These are phyloP conservation scores for Hygrophorus russula DNA, from an alignment of 768 basidiomycete genomes.

Conservation along the genomic window DNA sequence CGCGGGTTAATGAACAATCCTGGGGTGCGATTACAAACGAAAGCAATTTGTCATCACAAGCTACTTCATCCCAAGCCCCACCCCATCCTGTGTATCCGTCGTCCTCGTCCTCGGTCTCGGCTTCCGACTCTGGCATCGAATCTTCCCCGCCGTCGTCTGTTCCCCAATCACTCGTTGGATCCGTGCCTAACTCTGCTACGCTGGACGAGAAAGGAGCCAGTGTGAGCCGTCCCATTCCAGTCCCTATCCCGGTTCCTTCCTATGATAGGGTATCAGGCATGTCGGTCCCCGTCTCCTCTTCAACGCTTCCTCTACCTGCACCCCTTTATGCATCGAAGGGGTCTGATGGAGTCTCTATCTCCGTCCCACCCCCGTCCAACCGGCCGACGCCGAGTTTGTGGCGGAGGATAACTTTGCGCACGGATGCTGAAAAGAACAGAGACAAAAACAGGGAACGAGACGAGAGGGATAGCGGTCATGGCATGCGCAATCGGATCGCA, in stretches of 20 bases:
- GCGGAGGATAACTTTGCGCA: conserved; percentile 3
- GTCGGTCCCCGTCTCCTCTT: no score
- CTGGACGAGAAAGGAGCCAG: no score
- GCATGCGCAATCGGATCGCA: conserved; percentile 7
- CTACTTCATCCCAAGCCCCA: no score
- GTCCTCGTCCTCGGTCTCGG: background rate
- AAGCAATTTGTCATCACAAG: no score
- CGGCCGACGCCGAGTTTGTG: conserved; percentile 9
- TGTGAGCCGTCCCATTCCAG: no score
- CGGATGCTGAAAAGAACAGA: conserved; percentile 1
- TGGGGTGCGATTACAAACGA: no score
- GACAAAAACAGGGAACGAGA: background rate
- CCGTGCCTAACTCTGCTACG: no score
- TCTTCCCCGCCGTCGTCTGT: background rate
- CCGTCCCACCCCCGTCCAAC: background rate
- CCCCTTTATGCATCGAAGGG: background rate
- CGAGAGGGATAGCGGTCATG: conserved; percentile 11
- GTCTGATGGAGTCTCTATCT: background rate
- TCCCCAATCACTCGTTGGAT: background rate
- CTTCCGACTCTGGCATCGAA: background rate
- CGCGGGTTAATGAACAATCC: no score
- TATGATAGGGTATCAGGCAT: no score
- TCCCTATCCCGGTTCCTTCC: no score
- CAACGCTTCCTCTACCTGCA: no score
- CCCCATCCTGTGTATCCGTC: background rate